A percentile compares a stretch with the other conserved stretches of the same genome.
Evolutionary conservation across 148 eudicot genomes (phyloP).

Genomic region (Hydrangea macrophylla): DNA sequence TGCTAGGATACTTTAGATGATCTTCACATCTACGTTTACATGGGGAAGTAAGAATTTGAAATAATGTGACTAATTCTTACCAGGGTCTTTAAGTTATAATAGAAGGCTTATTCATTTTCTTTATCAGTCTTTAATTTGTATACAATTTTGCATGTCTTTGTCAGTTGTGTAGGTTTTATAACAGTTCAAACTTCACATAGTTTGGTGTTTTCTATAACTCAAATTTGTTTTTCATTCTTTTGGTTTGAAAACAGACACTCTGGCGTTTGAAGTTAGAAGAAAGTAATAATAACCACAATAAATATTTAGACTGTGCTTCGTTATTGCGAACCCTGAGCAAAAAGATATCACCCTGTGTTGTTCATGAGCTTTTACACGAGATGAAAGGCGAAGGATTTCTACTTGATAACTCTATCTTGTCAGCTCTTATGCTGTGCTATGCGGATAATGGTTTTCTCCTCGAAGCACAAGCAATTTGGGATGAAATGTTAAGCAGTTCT

Average conservation of each 20-base stretch:
- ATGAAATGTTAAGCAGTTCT: conserved; percentile 51
- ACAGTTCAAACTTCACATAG: not conserved
- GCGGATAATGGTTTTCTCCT: conserved; percentile 44
- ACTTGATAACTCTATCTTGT: conserved; percentile 24
- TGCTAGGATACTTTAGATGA: too few species aligned
- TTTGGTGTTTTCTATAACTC: not conserved
- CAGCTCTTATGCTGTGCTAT: conserved; percentile 40
- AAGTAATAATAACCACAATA: not conserved
- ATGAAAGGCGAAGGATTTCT: conserved; percentile 19
- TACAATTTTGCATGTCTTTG: too few species aligned
- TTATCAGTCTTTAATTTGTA: too few species aligned
- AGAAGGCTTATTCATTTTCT: too few species aligned
- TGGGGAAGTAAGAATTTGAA: too few species aligned
- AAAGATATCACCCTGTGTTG: conserved; percentile 18
- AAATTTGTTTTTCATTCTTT: not conserved
- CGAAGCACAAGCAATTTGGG: conserved; percentile 57
- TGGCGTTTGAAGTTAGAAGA: conserved; percentile 17
- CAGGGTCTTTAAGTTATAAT: too few species aligned
- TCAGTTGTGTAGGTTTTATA: too few species aligned
- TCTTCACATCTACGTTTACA: too few species aligned
- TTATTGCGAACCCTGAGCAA: conserved; percentile 8
- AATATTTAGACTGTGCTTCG: conserved; percentile 7
- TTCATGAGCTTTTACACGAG: conserved; percentile 18
- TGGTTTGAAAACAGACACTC: conserved; percentile 6
- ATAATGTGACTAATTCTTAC: too few species aligned